A percentile compares a stretch with the other conserved stretches of the same genome.
Conservation (phyloP, 495 filamentous ascomycete species). For the Xylaria nigripes region DNA sequence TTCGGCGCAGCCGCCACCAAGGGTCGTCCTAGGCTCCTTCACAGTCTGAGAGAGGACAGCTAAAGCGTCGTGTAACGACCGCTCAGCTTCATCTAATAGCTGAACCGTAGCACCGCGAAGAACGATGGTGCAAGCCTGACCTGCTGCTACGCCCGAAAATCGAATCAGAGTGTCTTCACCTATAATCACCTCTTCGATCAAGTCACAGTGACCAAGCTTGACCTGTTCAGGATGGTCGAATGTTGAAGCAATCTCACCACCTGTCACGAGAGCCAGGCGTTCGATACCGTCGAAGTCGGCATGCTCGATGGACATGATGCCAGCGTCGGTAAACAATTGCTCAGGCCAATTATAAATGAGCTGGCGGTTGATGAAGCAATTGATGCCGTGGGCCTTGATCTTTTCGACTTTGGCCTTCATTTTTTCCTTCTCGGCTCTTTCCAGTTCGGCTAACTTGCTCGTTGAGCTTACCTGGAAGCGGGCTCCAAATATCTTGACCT, state of each 20-base stretch:
- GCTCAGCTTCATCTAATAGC: constrained; percentile 91
- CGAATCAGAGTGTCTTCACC: constrained; percentile 95
- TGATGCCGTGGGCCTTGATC: constrained; percentile 98
- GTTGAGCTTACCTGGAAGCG: constrained; percentile 92
- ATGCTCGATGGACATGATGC: constrained; percentile 97
- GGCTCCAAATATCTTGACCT: constrained; percentile 98
- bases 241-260: constrained; percentile 93
- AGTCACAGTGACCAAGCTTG: constrained; percentile 87
- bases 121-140: constrained; percentile 93
- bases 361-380: constrained; percentile 99
- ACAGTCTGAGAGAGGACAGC: constrained; percentile 97
- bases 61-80: constrained; percentile 90
- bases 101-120: constrained; percentile 94
- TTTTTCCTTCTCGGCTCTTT: constrained; percentile 97
- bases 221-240: constrained; percentile 97
- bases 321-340: constrained; percentile 94
- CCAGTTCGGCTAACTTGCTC: constrained; percentile 89
- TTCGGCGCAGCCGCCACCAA: constrained; percentile 93
- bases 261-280: constrained; percentile 87
- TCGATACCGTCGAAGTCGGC: constrained; percentile 98
- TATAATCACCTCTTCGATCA: constrained; percentile 97
- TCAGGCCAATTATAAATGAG: constrained; percentile 99
- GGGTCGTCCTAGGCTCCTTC: constrained; percentile 84
- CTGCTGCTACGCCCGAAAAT: constrained; percentile 92
- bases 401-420: constrained; percentile 98